Conservation (phyloP, 2,329 filamentous ascomycete species). For the Cercospora canescens region DNA sequence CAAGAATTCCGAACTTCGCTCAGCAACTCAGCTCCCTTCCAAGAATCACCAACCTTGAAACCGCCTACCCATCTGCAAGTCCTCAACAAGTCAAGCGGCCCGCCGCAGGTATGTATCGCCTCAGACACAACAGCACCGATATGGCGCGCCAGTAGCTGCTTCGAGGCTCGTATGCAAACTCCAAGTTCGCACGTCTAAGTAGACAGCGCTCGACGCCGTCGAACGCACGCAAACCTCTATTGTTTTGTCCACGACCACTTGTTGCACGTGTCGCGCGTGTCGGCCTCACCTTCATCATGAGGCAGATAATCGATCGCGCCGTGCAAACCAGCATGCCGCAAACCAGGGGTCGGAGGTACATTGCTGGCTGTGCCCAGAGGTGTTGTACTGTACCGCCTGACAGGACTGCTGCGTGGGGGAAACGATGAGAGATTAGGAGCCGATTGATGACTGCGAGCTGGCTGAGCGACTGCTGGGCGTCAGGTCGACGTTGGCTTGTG, state of each 20-base stretch:
- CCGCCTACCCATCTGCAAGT: neutral
- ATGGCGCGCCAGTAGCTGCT: neutral
- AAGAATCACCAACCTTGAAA: neutral
- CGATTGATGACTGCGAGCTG: neutral
- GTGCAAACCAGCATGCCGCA: neutral
- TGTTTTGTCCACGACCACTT: neutral
- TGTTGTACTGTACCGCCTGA: slow-evolving; percentile 3
- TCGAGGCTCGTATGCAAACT: neutral
- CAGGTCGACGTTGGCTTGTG: neutral
- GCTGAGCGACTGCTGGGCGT: neutral
- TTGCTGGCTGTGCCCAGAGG: slow-evolving; percentile 4
- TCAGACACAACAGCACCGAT: neutral
- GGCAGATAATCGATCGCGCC: neutral
- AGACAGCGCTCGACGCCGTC: too few relatives aligned
- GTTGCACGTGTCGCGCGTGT: neutral
- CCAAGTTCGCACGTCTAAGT: neutral
- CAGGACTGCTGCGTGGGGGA: neutral
- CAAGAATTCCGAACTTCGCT: neutral
- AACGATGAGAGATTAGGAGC: neutral
- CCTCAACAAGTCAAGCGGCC: neutral
- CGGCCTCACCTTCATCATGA: neutral
- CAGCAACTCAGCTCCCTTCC: neutral
- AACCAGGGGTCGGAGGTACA: neutral
- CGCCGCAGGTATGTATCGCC: neutral
- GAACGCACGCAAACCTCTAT: neutral